A percentile compares a stretch with the other conserved stretches of the same genome.
These are phyloP conservation scores for Sarcomyxa edulis DNA, from an alignment of 768 basidiomycete genomes.

Conservation along the genomic window DNA sequence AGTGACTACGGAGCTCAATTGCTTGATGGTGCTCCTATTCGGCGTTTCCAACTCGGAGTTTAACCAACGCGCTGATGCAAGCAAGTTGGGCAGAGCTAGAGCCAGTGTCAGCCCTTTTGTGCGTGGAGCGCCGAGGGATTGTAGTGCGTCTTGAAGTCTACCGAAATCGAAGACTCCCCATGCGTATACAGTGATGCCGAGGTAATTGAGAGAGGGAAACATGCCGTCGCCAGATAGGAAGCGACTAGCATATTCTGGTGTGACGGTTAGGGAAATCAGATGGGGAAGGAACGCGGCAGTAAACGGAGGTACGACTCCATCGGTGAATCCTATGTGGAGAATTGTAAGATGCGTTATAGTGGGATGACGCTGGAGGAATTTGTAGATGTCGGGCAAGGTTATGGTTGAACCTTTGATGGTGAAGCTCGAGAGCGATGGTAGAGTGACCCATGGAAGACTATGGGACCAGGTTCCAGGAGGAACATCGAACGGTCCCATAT, in stretches of 20 bases:
- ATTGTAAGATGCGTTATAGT: slow-evolving; percentile 14
- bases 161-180: too few species aligned
- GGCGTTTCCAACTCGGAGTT: too few species aligned
- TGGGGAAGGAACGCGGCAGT: slow-evolving; percentile 9
- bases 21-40: too few species aligned
- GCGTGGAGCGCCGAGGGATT: too few species aligned
- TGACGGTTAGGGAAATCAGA: slow-evolving; percentile 15
- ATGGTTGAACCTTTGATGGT: slow-evolving; percentile 12
- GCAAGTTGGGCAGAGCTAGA: too few species aligned
- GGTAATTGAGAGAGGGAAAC: not conserved
- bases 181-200: too few species aligned
- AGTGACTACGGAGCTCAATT: too few species aligned
- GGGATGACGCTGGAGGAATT: slow-evolving; percentile 20
- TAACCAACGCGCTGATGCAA: too few species aligned
- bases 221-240: slow-evolving; percentile 6
- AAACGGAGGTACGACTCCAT: slow-evolving; percentile 10
- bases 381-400: slow-evolving; percentile 13
- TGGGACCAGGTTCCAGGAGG: slow-evolving; percentile 11
- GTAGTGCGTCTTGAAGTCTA: too few species aligned
- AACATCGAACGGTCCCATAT: slow-evolving; percentile 10
- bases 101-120: too few species aligned
- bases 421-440: slow-evolving; percentile 15
- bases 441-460: slow-evolving; percentile 13
- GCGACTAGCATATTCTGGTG: slow-evolving; percentile 10
- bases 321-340: not conserved